Evolutionary conservation across 1,284 basidiomycete species (phyloP).

Genomic region (Phellopilus nigrolimitatus): DNA sequence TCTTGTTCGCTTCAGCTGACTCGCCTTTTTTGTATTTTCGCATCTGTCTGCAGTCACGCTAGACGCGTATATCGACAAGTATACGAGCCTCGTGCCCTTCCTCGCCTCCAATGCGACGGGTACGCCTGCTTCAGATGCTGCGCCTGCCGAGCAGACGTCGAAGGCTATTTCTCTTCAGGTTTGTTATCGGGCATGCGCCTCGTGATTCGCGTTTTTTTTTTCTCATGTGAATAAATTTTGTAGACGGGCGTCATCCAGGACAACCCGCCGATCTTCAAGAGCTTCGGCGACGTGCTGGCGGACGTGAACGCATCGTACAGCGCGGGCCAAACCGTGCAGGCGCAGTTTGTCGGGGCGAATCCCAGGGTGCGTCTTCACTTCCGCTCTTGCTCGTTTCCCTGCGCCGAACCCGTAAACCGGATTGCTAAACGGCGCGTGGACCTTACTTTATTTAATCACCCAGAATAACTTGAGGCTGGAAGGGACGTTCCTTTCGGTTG

Average conservation of each 20-base stretch:
- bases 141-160: constrained; percentile 62
- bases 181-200: constrained; percentile 16
- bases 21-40: background rate
- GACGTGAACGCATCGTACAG: constrained; percentile 56
- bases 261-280: constrained; percentile 47
- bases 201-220: background rate
- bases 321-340: constrained; percentile 54
- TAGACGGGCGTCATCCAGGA: constrained; percentile 65
- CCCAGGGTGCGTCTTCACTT: constrained; percentile 51
- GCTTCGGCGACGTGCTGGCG: constrained; percentile 62
- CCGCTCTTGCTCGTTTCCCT: constrained; percentile 11
- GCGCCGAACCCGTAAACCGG: background rate
- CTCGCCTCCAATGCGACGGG: constrained; percentile 47
- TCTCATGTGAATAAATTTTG: background rate
- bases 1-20: background rate
- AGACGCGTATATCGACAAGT: constrained; percentile 78
- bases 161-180: constrained; percentile 69
- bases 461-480: constrained; percentile 79
- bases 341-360: constrained; percentile 72
- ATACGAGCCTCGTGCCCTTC: constrained; percentile 59
- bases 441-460: background rate
- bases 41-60: constrained; percentile 48
- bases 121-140: constrained; percentile 52
- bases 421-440: background rate
- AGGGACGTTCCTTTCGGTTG: constrained; percentile 67